phyloP scores from a whole-genome alignment of 257 asterid species.

The Cinchona pubescens region DNA sequence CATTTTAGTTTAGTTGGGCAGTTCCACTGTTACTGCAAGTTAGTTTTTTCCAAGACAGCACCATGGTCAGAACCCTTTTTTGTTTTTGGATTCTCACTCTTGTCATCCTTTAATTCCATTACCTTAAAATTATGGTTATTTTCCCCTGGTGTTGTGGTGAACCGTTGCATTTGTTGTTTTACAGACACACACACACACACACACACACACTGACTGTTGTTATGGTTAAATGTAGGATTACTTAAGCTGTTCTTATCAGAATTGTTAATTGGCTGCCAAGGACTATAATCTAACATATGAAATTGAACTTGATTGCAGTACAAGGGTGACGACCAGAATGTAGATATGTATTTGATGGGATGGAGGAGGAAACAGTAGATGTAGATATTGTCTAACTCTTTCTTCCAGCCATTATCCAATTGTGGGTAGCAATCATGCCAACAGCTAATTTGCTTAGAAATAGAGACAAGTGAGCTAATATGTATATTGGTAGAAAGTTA shows the following conservation, averaged over 20 bases:
- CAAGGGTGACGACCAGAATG: conserved; percentile 47
- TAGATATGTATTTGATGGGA: conserved; percentile 51
- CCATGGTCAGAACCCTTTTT: not conserved
- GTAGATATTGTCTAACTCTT: conserved; percentile 74
- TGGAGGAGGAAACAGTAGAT: conserved; percentile 59
- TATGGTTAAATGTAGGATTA: not conserved
- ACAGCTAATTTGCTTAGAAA: not conserved
- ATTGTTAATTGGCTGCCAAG: not conserved
- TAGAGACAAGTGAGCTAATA: too few species aligned
- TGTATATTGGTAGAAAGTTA: too few species aligned
- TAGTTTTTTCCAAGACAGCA: not conserved
- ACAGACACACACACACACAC: too few species aligned
- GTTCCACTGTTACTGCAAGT: not conserved
- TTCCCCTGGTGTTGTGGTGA: too few species aligned
- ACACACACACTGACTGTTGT: too few species aligned
- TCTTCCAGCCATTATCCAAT: too few species aligned
- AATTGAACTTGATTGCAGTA: conserved; percentile 61
- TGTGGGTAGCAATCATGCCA: too few species aligned
- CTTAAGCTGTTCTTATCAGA: not conserved
- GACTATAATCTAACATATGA: conserved; percentile 22
- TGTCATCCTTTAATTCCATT: not conserved
- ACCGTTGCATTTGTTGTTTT: too few species aligned
- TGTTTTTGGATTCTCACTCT: not conserved
- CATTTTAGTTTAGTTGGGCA: too few species aligned
- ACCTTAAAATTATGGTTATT: too few species aligned